phyloP scores from a whole-genome alignment of 164 flowering plant species.

The Liriodendron chinense region DNA sequence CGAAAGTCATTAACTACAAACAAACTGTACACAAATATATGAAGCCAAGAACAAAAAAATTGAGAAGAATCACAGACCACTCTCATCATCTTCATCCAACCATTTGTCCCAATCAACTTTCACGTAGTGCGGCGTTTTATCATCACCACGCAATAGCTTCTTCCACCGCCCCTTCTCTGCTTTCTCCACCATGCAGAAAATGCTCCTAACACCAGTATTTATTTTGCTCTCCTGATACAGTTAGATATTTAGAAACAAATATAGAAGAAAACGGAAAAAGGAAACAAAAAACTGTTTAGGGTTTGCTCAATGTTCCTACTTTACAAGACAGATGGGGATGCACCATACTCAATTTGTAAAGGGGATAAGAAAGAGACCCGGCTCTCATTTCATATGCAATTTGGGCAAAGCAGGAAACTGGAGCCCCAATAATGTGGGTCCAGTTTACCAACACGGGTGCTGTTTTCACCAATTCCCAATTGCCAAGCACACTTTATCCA shows the following conservation, averaged over 20 bases:
- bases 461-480: no score
- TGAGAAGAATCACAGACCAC: conserved; percentile 24
- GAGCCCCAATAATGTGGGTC: no score
- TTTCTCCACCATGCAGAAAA: conserved; percentile 75
- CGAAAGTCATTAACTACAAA: neutral
- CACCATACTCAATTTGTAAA: no score
- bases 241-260: neutral
- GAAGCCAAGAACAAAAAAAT: neutral
- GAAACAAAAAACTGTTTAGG: no score
- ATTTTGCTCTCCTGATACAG: conserved; percentile 72
- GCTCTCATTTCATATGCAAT: no score
- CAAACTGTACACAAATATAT: neutral
- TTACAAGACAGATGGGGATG: no score
- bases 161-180: conserved; percentile 90
- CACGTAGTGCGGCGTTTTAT: conserved; percentile 66
- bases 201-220: conserved; percentile 62
- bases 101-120: conserved; percentile 98
- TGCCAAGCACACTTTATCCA: no score
- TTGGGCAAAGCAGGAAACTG: no score
- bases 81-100: conserved; percentile 89
- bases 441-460: no score
- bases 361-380: no score
- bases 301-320: no score
- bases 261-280: neutral
- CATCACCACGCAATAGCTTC: conserved; percentile 61